phyloP scores from a whole-genome alignment of 768 basidiomycete genomes.

The Dioszegia aurantiaca region DNA sequence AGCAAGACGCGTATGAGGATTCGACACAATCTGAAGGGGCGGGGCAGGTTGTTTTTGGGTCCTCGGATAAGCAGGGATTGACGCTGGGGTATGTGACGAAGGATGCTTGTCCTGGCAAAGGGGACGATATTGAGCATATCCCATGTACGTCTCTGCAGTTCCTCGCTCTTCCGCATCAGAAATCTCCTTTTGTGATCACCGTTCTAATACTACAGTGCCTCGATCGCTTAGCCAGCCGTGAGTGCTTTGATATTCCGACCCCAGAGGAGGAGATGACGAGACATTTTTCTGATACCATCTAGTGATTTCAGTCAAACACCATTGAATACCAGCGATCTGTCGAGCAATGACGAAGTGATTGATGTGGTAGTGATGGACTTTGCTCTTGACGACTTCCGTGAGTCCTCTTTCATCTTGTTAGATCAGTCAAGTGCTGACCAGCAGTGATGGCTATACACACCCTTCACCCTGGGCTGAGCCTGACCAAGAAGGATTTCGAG shows the following conservation, averaged over 20 bases:
- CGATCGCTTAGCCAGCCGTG: conserved; percentile 29
- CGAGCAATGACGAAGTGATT: conserved; percentile 30
- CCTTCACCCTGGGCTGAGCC: conserved; percentile 31
- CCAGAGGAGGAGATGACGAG: neutral
- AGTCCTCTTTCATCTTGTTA: conserved; percentile 19
- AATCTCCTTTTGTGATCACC: too few species aligned
- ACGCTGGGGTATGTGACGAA: conserved; percentile 40
- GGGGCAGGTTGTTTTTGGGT: conserved; percentile 21
- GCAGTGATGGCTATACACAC: conserved; percentile 44
- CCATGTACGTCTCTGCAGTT: conserved; percentile 47
- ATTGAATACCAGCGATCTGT: conserved; percentile 30
- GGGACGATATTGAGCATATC: conserved; percentile 50
- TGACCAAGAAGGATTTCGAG: conserved; percentile 29
- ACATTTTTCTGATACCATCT: neutral
- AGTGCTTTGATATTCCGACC: neutral
- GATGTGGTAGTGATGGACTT: conserved; percentile 50
- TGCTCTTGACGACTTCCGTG: conserved; percentile 47
- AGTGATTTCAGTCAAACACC: conserved; percentile 45
- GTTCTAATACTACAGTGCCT: conserved; percentile 40
- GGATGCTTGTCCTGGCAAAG: conserved; percentile 37
- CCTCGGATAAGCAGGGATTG: conserved; percentile 10
- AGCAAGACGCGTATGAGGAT: conserved; percentile 30
- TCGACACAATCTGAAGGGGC: neutral
- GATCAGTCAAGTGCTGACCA: neutral
- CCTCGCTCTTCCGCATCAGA: too few species aligned